Evolutionary conservation across 148 eudicot genomes (phyloP), one percentile per base, ranked within the genome.

Genomic region (Tetragonia tetragonoides): DNA sequence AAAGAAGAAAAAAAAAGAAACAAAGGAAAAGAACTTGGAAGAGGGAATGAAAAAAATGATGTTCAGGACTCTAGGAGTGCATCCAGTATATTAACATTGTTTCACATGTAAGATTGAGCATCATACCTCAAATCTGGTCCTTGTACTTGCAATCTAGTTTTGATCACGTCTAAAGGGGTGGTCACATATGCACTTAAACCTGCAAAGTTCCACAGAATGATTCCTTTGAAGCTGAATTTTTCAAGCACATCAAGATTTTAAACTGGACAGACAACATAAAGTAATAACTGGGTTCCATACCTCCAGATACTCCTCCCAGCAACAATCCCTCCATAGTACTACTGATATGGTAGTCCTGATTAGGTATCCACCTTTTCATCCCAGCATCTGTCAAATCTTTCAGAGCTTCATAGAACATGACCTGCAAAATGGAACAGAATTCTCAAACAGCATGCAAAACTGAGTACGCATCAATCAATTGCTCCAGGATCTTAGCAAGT

Each of bases 231-330:
- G 34, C 18, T 5, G 8, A 68, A 64, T 62, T 4, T 44, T 51
- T 41, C 34, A 59, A 34, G 51, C 12, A 42, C 44, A 56, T 59
- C 6, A 59, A 44, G 67, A 46, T n/a, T 37, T 65, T 9, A 6
- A 42, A 76, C 51, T 42, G 51, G 15, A 64, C 65, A 72, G n/a
- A 24, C n/a, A 75, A 11, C 8, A 21, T 18, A 44, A 56, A 53
- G 17, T 12, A 38, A 56, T 18, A 53, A 76, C 21, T n/a, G 73
- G 12, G 42, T 20, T 53, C 73, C 85, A 84, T 81, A 87, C 98
- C 98, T 68, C 97, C 98, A 76, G 98, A 93, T 75, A 94, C 78
- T 84, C 98, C 98, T 77, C 98, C 98, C 80, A 93, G 85, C 56
- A 91, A 21, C 68, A 94, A 87, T 68, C 98, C 97, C 83, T 88